Conservation (phyloP, 306 rosid species). For the Luffa aegyptiaca region DNA sequence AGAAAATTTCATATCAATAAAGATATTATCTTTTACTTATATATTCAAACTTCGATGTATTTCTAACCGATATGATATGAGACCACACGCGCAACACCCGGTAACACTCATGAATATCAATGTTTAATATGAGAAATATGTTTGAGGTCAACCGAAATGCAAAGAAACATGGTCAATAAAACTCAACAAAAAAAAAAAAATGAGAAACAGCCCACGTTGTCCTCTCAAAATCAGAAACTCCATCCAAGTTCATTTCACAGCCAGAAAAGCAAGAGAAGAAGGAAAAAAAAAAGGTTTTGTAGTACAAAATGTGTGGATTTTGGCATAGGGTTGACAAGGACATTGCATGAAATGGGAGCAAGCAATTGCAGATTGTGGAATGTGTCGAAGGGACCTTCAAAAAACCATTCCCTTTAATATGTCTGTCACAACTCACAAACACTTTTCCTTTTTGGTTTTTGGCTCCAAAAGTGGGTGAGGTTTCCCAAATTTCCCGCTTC, state of each 20-base stretch:
- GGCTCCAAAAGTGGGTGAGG: neutral
- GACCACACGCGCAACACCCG: too few species aligned
- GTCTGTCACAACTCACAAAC: neutral
- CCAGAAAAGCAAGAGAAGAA: neutral
- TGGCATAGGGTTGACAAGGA: neutral
- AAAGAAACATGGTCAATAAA: too few species aligned
- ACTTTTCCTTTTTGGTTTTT: neutral
- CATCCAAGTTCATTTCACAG: neutral
- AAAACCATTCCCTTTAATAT: neutral
- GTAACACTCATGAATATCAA: too few species aligned
- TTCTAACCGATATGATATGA: too few species aligned
- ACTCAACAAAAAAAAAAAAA: too few species aligned
- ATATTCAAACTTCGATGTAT: too few species aligned
- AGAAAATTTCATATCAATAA: too few species aligned
- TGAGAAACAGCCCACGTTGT: neutral
- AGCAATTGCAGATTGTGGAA: neutral
- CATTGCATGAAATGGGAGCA: neutral
- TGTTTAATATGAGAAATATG: too few species aligned
- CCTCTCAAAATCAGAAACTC: neutral
- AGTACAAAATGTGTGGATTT: neutral
- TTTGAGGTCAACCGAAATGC: too few species aligned
- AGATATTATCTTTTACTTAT: too few species aligned
- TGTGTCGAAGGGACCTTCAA: neutral
- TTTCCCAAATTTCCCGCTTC: constrained; percentile 7
- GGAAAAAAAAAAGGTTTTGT: neutral